Percentiles rank a stretch among this genome's conserved stretches.
Conservation (phyloP, 2,329 filamentous ascomycete species). For the Ilyonectria sp. region DNA sequence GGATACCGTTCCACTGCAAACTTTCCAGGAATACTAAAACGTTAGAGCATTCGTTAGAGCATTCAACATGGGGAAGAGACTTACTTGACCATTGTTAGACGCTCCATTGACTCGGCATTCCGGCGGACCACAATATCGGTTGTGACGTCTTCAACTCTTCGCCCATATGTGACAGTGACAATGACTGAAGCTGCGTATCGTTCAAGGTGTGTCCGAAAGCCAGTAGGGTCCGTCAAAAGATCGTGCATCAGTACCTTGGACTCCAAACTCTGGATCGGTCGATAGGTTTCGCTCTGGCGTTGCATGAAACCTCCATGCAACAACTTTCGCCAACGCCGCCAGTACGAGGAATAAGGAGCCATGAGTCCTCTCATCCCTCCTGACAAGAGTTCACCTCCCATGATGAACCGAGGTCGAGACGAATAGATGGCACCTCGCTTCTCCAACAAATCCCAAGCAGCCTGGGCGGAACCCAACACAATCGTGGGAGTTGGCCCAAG, state of each 20-base stretch:
- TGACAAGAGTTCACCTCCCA: conserved; percentile 60
- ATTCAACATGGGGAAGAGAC: conserved; percentile 4
- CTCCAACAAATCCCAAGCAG: conserved; percentile 61
- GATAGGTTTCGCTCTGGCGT: conserved; percentile 59
- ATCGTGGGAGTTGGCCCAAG: conserved; percentile 60
- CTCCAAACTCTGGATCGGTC: conserved; percentile 59
- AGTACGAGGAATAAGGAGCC: conserved; percentile 59
- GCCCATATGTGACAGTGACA: conserved; percentile 59
- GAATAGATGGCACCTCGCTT: conserved; percentile 60
- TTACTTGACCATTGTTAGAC: conserved; percentile 60
- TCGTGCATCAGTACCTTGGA: conserved; percentile 58
- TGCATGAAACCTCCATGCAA: conserved; percentile 62
- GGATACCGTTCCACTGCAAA: conserved; percentile 60
- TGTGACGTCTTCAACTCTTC: conserved; percentile 47
- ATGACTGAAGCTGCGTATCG: conserved; percentile 58
- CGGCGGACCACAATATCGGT: conserved; percentile 56
- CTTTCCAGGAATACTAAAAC: conserved; percentile 42
- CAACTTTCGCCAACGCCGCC: conserved; percentile 60
- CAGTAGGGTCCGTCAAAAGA: conserved; percentile 49
- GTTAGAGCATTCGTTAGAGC: background rate
- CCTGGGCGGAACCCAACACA: conserved; percentile 58
- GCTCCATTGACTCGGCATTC: conserved; percentile 60
- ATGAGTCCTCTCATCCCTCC: conserved; percentile 60
- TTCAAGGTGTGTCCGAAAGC: conserved; percentile 46
- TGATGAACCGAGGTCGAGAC: conserved; percentile 62